These are phyloP conservation scores for Rhododendron vialii DNA, from an alignment of 148 eudicot genomes.

Conservation along the genomic window DNA sequence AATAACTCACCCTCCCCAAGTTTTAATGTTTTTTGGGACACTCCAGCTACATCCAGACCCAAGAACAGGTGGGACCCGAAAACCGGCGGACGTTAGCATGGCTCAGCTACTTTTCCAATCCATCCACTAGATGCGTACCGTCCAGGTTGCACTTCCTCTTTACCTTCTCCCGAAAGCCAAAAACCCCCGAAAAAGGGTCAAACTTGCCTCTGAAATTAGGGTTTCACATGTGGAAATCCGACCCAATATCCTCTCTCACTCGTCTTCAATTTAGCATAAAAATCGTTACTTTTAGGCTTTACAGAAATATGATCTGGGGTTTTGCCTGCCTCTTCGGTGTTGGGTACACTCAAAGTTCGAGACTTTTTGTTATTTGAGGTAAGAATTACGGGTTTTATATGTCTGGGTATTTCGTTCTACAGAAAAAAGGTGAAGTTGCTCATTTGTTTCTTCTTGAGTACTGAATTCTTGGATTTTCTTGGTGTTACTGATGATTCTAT, in stretches of 20 bases:
- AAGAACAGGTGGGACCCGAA: not conserved
- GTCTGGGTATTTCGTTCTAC: not conserved
- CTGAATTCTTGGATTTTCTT: not conserved
- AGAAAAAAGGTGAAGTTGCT: not conserved
- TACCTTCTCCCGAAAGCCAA: not conserved
- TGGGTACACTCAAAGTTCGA: not conserved
- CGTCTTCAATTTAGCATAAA: not conserved
- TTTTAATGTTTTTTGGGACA: not conserved
- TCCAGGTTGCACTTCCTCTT: not conserved
- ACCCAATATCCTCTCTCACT: not conserved
- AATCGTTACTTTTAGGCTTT: not conserved
- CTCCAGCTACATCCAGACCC: not conserved
- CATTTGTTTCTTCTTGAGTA: not conserved
- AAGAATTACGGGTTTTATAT: not conserved
- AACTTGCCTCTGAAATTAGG: not conserved
- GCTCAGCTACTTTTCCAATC: not conserved
- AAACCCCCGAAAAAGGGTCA: not conserved
- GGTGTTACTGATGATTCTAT: not conserved
- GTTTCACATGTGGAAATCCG: not conserved
- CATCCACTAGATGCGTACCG: not conserved
- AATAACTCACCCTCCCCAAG: not conserved
- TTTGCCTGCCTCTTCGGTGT: not conserved
- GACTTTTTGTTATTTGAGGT: constrained; percentile 4
- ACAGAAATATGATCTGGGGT: not conserved
- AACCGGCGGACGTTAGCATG: not conserved